Evolutionary conservation across 2,329 filamentous ascomycete species (phyloP).

Genomic region (Ploettnerulaceae sp.): DNA sequence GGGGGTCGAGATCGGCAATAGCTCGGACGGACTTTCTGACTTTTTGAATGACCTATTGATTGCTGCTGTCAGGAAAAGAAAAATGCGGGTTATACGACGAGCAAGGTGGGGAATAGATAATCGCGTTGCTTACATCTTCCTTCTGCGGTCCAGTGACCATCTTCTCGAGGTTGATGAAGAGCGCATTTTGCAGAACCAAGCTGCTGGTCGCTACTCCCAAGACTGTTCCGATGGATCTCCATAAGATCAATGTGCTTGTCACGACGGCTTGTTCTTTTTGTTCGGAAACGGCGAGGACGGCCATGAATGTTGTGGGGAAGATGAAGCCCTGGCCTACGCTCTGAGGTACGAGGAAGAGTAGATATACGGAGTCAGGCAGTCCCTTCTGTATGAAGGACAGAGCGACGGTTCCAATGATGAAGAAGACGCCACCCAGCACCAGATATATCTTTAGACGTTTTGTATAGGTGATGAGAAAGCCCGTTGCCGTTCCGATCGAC

Average conservation of each 20-base stretch:
- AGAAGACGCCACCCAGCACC: slow-evolving; percentile 43
- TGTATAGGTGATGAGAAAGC: slow-evolving; percentile 57
- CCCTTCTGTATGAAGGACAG: slow-evolving; percentile 47
- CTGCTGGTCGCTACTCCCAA: slow-evolving; percentile 69
- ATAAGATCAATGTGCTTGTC: slow-evolving; percentile 65
- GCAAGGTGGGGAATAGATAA: neutral
- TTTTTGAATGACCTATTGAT: slow-evolving; percentile 45
- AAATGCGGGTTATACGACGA: neutral
- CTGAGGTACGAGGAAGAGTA: slow-evolving; percentile 52
- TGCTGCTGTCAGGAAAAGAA: no score
- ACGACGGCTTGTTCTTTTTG: slow-evolving; percentile 63
- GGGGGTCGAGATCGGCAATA: slow-evolving; percentile 40
- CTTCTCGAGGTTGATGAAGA: slow-evolving; percentile 53
- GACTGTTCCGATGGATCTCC: slow-evolving; percentile 66
- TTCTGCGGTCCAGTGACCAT: slow-evolving; percentile 57
- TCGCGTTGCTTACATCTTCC: slow-evolving; percentile 34
- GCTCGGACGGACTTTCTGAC: slow-evolving; percentile 53
- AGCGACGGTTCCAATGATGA: slow-evolving; percentile 46
- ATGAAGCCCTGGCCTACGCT: slow-evolving; percentile 58
- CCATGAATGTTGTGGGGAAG: slow-evolving; percentile 60
- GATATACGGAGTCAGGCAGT: slow-evolving; percentile 49
- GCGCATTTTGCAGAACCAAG: slow-evolving; percentile 67
- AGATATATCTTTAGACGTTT: slow-evolving; percentile 57
- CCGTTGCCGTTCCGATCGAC: slow-evolving; percentile 50
- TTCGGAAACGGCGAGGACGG: slow-evolving; percentile 53